Evolutionary conservation across 768 basidiomycete species (phyloP), one percentile per base, ranked within the genome.

Genomic region (Grammothele lineata): DNA sequence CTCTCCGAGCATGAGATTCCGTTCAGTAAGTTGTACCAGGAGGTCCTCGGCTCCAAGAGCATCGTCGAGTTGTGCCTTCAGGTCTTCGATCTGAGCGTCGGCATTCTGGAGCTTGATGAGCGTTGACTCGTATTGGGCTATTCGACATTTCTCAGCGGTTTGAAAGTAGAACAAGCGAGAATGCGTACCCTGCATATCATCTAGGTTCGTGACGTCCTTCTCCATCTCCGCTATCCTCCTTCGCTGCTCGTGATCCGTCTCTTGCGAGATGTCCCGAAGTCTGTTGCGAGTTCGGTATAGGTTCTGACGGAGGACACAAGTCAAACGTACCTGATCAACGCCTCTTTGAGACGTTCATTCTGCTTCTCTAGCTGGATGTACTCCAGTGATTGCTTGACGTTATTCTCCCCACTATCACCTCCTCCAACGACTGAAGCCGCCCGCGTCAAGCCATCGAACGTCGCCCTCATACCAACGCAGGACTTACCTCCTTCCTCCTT

Each of bases 21-120:
- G 81, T 58, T 96, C 95, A 0, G 95, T 99, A 37, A 99, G 75
- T 58, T 91, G 87, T 18, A 96, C 92, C 12, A 98, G 79, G 78
- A 99, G 87, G 50, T 99, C 96, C 64, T 98, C 95, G 0, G 93
- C 93, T 14, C 90, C 92, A 1, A 95, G 72, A 0, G 96, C 92
- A 64, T 94, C 93, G 58, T 99, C 96, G 2, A 98, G 80, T 63
- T 98, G 95, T 10, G 81, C 59, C 64, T 98, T 97, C 50, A 99
- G 80, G 48, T 95, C 91, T 51, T 95, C 95, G 24, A 98, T 85
- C 56, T 95, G 91, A 5, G 77, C 76, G 59, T 97, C 94, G 3
- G 96, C 92, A 57, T 92, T 91, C 27, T 86, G 71, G 4, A 97
- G 76, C 59, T 88, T 90, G 54, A 85, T 82, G 21, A 89, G 70